Base-by-base conservation (phyloP, 1,284 basidiomycete genomes). In the Inonotus hispidus region DNA sequence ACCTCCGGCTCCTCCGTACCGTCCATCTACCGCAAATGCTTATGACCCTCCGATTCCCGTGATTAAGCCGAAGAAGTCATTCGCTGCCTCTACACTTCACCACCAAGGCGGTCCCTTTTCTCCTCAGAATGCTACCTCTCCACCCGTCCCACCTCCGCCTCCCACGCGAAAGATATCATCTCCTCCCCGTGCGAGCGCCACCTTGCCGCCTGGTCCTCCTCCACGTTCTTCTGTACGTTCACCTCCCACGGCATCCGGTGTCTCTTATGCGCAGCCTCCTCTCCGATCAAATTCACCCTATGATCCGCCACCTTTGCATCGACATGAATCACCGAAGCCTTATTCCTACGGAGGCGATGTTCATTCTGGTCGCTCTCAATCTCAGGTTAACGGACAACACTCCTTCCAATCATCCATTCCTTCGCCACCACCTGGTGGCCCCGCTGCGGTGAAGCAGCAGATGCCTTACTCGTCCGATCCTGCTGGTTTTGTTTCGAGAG, bases 31-130 rank as follows among this genome's bases (percentile, higher is more conserved):
- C 21, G 77, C 75, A 21, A 89, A 91, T 67, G 90, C 90, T 0
- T 92, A 92, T 66, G 90, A 92, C 65, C 90, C 90, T 14, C 90
- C 90, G 27, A 80, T 92, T 59, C 85, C 83, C 21, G 76, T 80
- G 4, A 75, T 78, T 19, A 83, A 80, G 67, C 72, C 77, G 14
- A 71, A 73, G 29, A 77, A 78, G 54, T 77, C 78, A 58, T 69
- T 68, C 16, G 68, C 69, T 39, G 67, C 72, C n/a, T 60, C 67
- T 54, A 67, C 66, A 29, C 59, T 67, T 14, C 67, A 67, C 25
- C 66, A 71, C 35, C 64, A 66, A 43, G 71, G n/a, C 14, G 52
- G 21, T 19, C 45, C 57, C 4, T 49, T 23, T 19, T 14, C 6
- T 58, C 27, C 57, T 35, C 37, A 37, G 11, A 29, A 27, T 25